Evolutionary conservation across 768 basidiomycete genomes (phyloP).

Genomic region (Leccinum longicurvipes): DNA sequence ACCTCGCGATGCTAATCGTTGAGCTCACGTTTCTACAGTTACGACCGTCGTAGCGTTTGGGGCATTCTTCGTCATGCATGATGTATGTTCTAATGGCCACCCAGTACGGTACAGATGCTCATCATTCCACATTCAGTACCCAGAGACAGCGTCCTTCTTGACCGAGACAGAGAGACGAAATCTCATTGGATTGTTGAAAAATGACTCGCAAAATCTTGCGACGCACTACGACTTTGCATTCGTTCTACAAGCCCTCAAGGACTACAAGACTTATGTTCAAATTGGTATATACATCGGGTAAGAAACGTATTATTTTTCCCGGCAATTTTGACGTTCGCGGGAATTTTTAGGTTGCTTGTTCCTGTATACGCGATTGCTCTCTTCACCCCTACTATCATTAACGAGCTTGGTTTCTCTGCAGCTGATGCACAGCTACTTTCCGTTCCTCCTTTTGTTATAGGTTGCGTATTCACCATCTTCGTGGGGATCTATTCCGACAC

Average conservation of each 20-base stretch:
- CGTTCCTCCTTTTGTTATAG: constrained; percentile 47
- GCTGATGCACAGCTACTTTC: constrained; percentile 49
- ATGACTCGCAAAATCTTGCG: constrained; percentile 41
- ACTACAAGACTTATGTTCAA: constrained; percentile 40
- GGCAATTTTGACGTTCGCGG: neutral
- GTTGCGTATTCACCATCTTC: constrained; percentile 42
- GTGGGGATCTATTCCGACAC: constrained; percentile 43
- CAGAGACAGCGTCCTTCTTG: constrained; percentile 54
- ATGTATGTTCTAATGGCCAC: constrained; percentile 33
- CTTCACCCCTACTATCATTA: constrained; percentile 50
- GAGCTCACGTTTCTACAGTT: constrained; percentile 9
- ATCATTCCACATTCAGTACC: constrained; percentile 37
- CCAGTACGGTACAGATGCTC: neutral
- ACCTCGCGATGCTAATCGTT: neutral
- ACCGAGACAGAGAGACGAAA: constrained; percentile 38
- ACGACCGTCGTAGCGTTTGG: constrained; percentile 17
- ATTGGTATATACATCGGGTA: constrained; percentile 41
- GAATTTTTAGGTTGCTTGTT: constrained; percentile 36
- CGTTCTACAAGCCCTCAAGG: constrained; percentile 44
- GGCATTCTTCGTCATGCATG: constrained; percentile 51
- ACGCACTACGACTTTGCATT: constrained; percentile 44
- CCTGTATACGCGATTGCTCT: constrained; percentile 49
- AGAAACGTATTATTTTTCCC: constrained; percentile 1
- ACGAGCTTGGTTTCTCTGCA: constrained; percentile 48
- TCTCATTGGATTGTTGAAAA: constrained; percentile 34